Conservation (phyloP, 352 stramenopile species). For the Globisporangium middletonii region DNA sequence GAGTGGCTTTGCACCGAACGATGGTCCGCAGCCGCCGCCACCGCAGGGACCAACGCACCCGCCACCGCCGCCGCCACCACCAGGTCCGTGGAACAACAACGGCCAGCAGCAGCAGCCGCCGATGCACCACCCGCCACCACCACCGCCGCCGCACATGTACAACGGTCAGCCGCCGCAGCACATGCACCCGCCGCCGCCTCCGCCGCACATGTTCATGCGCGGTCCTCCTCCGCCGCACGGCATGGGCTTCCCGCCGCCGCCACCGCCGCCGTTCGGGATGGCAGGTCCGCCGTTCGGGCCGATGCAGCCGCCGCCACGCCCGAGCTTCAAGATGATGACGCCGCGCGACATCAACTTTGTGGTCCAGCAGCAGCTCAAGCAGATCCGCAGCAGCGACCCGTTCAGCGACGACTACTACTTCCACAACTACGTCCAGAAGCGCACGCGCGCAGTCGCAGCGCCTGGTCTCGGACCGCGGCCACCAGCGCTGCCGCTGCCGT, state of each 20-base stretch:
- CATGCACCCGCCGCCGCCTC: constrained; percentile 27
- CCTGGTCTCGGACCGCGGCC: constrained; percentile 22
- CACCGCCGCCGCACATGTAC: constrained; percentile 23
- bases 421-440: constrained; percentile 81
- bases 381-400: constrained; percentile 76
- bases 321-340: constrained; percentile 82
- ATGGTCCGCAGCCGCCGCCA: too few relatives aligned
- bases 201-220: constrained; percentile 33
- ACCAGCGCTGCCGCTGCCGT: constrained; percentile 45
- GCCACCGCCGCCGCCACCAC: constrained; percentile 10
- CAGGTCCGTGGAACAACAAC: constrained; percentile 27
- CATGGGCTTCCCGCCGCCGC: constrained; percentile 23
- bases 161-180: constrained; percentile 19
- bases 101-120: constrained; percentile 18
- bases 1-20: too few relatives aligned
- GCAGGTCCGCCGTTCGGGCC: constrained; percentile 17
- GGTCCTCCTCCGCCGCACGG: constrained; percentile 25
- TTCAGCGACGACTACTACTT: constrained; percentile 90
- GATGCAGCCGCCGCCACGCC: constrained; percentile 26
- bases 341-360: constrained; percentile 82
- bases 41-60: background rate
- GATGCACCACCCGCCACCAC: constrained; percentile 11
- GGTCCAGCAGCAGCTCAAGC: constrained; percentile 83
- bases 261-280: constrained; percentile 10
- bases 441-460: constrained; percentile 23